Conservation (phyloP, 2,329 filamentous ascomycete species). For the Fusarium graminum region DNA sequence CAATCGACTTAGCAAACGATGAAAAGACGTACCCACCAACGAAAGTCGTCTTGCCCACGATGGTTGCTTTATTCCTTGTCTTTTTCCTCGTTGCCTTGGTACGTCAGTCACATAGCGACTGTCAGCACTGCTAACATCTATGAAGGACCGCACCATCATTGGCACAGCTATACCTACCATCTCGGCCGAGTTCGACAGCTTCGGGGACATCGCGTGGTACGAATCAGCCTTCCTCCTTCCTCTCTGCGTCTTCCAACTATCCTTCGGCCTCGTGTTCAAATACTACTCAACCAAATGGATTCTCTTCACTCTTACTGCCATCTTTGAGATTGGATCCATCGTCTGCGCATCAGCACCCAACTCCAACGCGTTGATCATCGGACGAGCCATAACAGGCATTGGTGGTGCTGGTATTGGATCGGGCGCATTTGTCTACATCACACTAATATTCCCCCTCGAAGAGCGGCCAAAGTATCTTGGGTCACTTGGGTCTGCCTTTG, state of each 20-base stretch:
- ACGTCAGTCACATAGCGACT: accelerated
- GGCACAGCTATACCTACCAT: conserved; percentile 33
- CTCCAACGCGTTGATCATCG: conserved; percentile 24
- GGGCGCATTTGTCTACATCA: conserved; percentile 22
- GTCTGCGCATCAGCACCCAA: conserved; percentile 26
- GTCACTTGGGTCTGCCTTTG: neutral
- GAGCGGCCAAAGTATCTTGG: conserved; percentile 30
- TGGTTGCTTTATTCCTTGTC: conserved; percentile 22
- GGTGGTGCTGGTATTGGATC: conserved; percentile 32
- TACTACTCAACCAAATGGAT: conserved; percentile 35
- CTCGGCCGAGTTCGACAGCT: conserved; percentile 32
- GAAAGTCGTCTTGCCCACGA: conserved; percentile 28
- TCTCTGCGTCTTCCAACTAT: conserved; percentile 34
- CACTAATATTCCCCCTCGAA: conserved; percentile 13
- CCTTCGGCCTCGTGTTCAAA: conserved; percentile 29
- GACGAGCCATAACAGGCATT: conserved; percentile 25
- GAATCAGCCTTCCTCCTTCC: conserved; percentile 32
- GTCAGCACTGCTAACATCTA: accelerated
- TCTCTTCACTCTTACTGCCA: conserved; percentile 7
- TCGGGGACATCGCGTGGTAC: conserved; percentile 34
- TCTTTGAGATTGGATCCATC: conserved; percentile 23
- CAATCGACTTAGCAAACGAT: accelerated
- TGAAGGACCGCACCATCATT: conserved; percentile 28
- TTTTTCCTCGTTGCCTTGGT: conserved; percentile 31
- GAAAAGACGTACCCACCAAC: conserved; percentile 23